Conservation (phyloP, 371 early-diverging fungal genomes). For the Parasitella parasitica region DNA sequence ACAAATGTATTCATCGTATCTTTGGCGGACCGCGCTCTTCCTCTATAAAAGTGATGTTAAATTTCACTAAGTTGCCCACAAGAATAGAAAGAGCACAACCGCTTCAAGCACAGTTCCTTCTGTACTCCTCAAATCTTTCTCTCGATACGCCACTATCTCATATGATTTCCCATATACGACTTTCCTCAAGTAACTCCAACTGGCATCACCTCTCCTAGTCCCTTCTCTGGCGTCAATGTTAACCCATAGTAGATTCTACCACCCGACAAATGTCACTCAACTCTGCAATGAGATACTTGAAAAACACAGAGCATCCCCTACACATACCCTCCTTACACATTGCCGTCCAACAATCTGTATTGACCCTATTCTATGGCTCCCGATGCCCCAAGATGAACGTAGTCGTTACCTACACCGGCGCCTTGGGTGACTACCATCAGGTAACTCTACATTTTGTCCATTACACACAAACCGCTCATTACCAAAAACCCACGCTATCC, state of each 20-base stretch:
- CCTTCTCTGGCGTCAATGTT: background rate
- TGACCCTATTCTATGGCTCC: background rate
- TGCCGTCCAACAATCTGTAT: background rate
- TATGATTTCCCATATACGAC: background rate
- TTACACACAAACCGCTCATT: background rate
- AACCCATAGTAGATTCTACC: background rate
- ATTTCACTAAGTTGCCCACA: conserved; percentile 7
- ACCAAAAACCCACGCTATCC: background rate
- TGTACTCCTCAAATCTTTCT: background rate
- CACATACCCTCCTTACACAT: background rate
- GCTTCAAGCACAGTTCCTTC: conserved; percentile 5
- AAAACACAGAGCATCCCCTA: background rate
- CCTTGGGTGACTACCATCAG: conserved; percentile 1
- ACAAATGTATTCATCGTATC: background rate
- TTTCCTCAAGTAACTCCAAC: background rate
- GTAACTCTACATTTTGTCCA: background rate
- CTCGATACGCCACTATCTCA: background rate
- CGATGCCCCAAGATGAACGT: background rate
- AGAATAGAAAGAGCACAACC: background rate
- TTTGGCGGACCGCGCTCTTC: background rate
- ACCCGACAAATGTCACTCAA: background rate
- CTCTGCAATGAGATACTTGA: background rate
- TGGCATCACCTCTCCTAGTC: background rate
- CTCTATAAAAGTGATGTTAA: conserved; percentile 5
- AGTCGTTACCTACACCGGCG: conserved; percentile 2